Base-by-base conservation (phyloP, 225 moss, liverwort and hornwort species). In the Marchantia paleacea region DNA sequence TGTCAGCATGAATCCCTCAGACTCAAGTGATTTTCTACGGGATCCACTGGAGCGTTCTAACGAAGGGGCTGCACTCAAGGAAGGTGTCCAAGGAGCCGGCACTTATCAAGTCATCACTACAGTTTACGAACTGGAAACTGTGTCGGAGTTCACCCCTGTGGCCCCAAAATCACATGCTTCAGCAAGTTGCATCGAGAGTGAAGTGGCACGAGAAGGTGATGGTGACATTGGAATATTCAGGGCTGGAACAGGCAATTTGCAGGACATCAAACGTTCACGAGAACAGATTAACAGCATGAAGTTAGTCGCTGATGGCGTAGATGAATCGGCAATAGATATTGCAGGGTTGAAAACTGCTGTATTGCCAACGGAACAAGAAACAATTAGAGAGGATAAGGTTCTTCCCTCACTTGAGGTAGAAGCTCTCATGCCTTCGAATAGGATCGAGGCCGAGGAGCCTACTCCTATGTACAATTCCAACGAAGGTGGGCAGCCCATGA, bases 51-150 rank as follows among this genome's bases (percentile, higher is more conserved):
- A 9, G n/a, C n/a, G 51, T 18, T 52, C 72, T 24, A 72, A 22
- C 72, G n/a, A 50, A n/a, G 66, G 26, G 13, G 16, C 48, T n/a
- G 9, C 10, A 10, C 19, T 22, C 12, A 10, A 72, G 51, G 31
- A 70, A 70, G 9, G 47, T 20, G 19, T 19, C 49, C 31, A 48
- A 19, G 39, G 19, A 30, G 1, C 48, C 49, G 20, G 31, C 48
- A 50, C 51, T 25, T 70, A 67, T 64, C 12, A 67, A 39, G 57
- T 63, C 52, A 73, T 50, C 65, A 60, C 68, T 19, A 52, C 70
- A 31, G 48, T 16, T 82, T 63, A 70, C 4, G 39, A 50, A 57
- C 73, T 73, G 60, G 58, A 54, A 71, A 31, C 52, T 61, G 70
- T 58, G 29, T n/a, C 50, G 67, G 28, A 47, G 3, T 60, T 58